Evolutionary conservation across 1,284 basidiomycete species (phyloP).

Genomic region (Marasmius fiardii): DNA sequence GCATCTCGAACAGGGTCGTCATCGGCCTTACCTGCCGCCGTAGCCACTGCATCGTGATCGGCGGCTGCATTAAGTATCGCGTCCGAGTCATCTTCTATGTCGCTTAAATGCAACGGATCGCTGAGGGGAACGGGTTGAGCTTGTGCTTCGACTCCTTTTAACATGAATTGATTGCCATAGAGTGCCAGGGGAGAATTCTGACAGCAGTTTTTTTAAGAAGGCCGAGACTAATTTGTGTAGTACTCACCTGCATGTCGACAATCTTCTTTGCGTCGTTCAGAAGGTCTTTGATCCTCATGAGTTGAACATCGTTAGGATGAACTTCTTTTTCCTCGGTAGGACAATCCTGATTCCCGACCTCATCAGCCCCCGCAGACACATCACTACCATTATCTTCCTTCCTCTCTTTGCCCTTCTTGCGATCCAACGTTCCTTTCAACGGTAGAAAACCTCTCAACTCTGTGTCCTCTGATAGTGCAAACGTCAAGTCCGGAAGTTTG

Average conservation of each 20-base stretch:
- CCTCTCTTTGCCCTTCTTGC: constrained; percentile 17
- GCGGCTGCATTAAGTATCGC: constrained; percentile 7
- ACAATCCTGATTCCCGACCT: constrained; percentile 16
- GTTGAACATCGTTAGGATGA: constrained; percentile 93
- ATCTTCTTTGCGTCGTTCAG: constrained; percentile 71
- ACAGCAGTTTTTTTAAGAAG: constrained; percentile 6
- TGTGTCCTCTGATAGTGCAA: constrained; percentile 86
- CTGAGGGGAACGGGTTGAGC: constrained; percentile 4
- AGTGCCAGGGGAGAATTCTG: constrained; percentile 42
- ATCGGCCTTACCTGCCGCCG: constrained; percentile 64
- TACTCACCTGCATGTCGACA: constrained; percentile 54
- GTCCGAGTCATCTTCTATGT: constrained; percentile 5
- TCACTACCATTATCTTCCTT: constrained; percentile 6
- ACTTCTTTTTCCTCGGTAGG: constrained; percentile 44
- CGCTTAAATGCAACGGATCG: constrained; percentile 1
- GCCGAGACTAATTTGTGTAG: background rate
- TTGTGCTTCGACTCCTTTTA: constrained; percentile 28
- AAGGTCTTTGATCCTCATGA: constrained; percentile 91
- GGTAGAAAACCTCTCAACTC: constrained; percentile 91
- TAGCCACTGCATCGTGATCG: constrained; percentile 71
- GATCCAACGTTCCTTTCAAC: constrained; percentile 54
- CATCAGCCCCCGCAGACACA: background rate
- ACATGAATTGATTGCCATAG: constrained; percentile 26
- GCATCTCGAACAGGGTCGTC: constrained; percentile 81
- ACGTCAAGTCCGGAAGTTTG: constrained; percentile 58